Base-by-base conservation (phyloP, 306 rosid genomes). In the Sicyos baderoa region DNA sequence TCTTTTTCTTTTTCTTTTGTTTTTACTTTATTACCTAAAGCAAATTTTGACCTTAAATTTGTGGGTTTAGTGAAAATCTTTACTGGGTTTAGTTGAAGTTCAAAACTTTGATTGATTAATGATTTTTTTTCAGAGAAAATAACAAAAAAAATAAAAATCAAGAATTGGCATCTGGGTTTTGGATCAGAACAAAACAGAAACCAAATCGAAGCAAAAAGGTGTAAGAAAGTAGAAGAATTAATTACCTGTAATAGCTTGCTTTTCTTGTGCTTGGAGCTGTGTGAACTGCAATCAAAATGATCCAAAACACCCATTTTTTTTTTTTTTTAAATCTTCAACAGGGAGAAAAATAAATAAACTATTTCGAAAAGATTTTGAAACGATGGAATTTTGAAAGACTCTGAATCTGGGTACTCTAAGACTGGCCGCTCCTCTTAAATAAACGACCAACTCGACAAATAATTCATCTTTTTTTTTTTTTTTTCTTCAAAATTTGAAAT, bases 231-330 rank as follows among this genome's bases (percentile, higher is more conserved):
- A 5, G 10, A 51, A n/a, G 19, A 15, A 50, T 51, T 51, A n/a
- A n/a, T 54, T 29, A 91, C 97, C 97, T 87, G 92, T 66, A 84
- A 80, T 21, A 87, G 91, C 83, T 48, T 91, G 67, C 82, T 80
- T 60, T 45, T 79, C 70, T 44, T 80, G 82, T 11, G 57, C 58
- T 68, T 78, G 72, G 54, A n/a, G n/a, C 73, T 7, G 4, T 15
- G 74, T 29, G 58, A 54, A 23, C 84, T 77, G 68, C 87, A 83
- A 58, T 83, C 87, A 22, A 80, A 80, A 72, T 80, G 84, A 70
- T 83, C 87, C 13, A 83, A 27, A 77, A 47, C 80, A 18, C 84
- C 87, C 87, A 83, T 83, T 54, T 25, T n/a, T n/a, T n/a, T n/a
- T n/a, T n/a, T n/a, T 56, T 4, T 1, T 27, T 27, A 1, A 25